Base-by-base conservation (phyloP, 1,284 basidiomycete species). In the Rhodotorula sp. region DNA sequence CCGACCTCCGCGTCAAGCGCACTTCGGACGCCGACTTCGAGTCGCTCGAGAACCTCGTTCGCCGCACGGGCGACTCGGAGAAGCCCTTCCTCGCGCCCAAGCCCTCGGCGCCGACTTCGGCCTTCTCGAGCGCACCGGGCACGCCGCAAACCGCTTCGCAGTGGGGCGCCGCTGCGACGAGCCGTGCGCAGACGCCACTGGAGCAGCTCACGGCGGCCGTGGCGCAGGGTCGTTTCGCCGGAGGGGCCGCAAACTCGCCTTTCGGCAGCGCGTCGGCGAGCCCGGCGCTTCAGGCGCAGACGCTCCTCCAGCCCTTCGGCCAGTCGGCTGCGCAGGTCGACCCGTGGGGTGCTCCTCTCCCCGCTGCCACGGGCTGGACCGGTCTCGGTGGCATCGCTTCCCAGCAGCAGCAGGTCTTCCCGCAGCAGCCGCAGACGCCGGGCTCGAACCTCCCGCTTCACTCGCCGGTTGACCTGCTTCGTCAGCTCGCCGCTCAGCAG, bases 41-140 rank as follows among this genome's bases (percentile, higher is more conserved):
- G 56, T 78, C 82, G 21, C 79, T 84, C 23, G 81, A 79, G 53
- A 75, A 77, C 13, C 72, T 81, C 27, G 74, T 83, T n/a, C 74
- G 77, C 21, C 78, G 79, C 7, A 62, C 80, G 12, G 80, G 80
- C 25, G 77, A 82, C 62, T 66, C 73, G 21, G 70, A 78, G 8
- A 73, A 77, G 57, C 82, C 82, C 4, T 84, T 84, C 77, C 74
- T 83, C 58, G 65, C 60, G 19, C 62, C 70, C 8, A 68, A 65
- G 56, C 66, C 70, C 9, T 48, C 44, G 14, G 59, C 49, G 17
- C 52, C 45, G 61, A 5, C 27, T 9, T 68, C 66, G 17, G 55
- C 66, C 7, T 72, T 72, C 67, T 68, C 70, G 46, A 65, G 58
- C 55, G 70, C 72, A 13, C 66, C 72, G 4, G 67, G 67, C 9